Evolutionary conservation across 306 rosid species (phyloP).

Genomic region (Casuarina equisetifolia): DNA sequence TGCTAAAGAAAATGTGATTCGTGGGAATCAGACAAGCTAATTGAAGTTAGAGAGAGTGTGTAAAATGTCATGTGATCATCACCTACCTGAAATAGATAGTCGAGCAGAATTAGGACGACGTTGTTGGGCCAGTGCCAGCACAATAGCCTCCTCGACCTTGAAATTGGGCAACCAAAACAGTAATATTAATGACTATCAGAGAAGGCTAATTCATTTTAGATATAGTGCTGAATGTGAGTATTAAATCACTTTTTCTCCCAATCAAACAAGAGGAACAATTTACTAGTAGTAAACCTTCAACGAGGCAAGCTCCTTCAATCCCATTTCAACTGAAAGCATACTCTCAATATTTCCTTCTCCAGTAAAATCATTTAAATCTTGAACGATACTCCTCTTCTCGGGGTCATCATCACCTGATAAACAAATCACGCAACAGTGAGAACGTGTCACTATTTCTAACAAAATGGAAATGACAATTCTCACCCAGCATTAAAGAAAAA

Average conservation of each 20-base stretch:
- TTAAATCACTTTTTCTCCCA: not conserved
- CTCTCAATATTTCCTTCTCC: slow-evolving; percentile 98
- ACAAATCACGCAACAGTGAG: slow-evolving; percentile 17
- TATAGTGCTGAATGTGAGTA: not conserved
- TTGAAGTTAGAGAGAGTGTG: slow-evolving; percentile 19
- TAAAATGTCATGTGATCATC: not conserved
- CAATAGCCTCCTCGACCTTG: slow-evolving; percentile 89
- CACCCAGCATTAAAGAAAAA: slow-evolving; percentile 23
- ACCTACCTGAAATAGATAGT: slow-evolving; percentile 59
- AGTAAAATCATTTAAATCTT: slow-evolving; percentile 78
- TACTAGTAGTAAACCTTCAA: slow-evolving; percentile 62
- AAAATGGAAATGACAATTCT: slow-evolving; percentile 19
- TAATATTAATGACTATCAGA: slow-evolving; percentile 9
- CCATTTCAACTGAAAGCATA: slow-evolving; percentile 98
- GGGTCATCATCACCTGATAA: slow-evolving; percentile 65
- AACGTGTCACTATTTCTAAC: slow-evolving; percentile 13
- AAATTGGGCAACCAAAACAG: slow-evolving; percentile 12
- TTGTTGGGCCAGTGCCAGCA: slow-evolving; percentile 81
- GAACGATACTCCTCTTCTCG: slow-evolving; percentile 69
- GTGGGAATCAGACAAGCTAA: not conserved
- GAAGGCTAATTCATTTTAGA: slow-evolving; percentile 12
- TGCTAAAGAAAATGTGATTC: not conserved
- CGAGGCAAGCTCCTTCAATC: slow-evolving; percentile 85
- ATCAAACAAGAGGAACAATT: slow-evolving; percentile 25
- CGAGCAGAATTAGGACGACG: slow-evolving; percentile 82